Percentiles rank a stretch among this genome's conserved stretches.
Evolutionary conservation across 2,329 filamentous ascomycete species (phyloP).

Genomic region (Scytalidium sp.): DNA sequence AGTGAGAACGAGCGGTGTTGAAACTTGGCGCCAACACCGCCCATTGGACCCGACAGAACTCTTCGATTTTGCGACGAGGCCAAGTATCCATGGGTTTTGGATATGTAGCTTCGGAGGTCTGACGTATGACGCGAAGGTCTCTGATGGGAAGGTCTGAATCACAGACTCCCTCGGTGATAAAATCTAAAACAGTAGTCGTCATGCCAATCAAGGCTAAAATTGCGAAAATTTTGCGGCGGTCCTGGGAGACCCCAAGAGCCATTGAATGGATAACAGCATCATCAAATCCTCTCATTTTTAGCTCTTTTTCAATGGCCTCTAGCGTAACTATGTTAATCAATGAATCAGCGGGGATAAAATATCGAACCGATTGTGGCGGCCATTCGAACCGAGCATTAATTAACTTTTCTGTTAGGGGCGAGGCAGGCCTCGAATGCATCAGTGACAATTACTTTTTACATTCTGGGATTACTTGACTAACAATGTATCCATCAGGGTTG

Average conservation of each 20-base stretch:
- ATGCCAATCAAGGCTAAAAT: conserved; percentile 1
- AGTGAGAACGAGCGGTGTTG: not conserved
- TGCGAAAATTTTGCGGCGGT: not conserved
- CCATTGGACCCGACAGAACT: conserved; percentile 15
- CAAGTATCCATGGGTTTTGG: conserved; percentile 6
- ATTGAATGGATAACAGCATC: not conserved
- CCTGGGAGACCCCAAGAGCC: not conserved
- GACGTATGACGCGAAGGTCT: not conserved
- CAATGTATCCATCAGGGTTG: too few relatives aligned
- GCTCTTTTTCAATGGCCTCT: not conserved
- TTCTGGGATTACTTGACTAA: too few relatives aligned
- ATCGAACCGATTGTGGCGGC: not conserved
- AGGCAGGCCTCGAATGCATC: too few relatives aligned
- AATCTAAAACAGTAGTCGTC: not conserved
- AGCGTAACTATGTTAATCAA: not conserved
- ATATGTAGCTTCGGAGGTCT: not conserved
- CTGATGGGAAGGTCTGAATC: conserved; percentile 5
- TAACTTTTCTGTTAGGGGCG: not conserved
- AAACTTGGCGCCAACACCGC: conserved; percentile 17
- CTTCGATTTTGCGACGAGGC: conserved; percentile 6
- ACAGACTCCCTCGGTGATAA: conserved; percentile 1
- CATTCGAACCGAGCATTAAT: not conserved
- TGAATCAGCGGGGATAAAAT: not conserved
- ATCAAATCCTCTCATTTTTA: not conserved
- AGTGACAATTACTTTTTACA: too few relatives aligned